Evolutionary conservation across 2,329 filamentous ascomycete genomes (phyloP), one percentile per base, ranked within the genome.

Genomic region (Elsinoe perseae): DNA sequence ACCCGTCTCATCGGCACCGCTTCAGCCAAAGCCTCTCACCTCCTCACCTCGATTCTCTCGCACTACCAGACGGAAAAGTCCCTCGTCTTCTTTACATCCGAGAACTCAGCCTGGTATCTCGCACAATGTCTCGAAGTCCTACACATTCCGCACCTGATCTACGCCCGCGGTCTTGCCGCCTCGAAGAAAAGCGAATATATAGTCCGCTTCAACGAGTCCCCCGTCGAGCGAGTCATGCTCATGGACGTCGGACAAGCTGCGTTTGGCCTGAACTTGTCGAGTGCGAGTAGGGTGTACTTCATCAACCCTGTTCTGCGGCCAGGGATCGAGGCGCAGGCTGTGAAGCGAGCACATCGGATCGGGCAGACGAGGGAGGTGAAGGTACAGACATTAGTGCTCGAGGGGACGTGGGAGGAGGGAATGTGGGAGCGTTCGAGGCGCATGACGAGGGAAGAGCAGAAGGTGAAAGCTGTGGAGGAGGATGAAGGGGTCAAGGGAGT

Each of bases 181-280:
- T 75, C 79, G 10, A 78, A 81, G 4, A 81, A 87, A 57, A 82
- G 86, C 0, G 80, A 86, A 64, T 95, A 95, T 64, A 80, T 96
- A 0, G 80, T 83, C 0, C 80, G 84, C 0, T 96, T 96, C 70
- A 89, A 91, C 60, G 74, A 84, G 40, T 83, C 81, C 16, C 72
- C 78, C 0, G 78, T 79, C 6, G 83, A 91, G 56, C 81, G 88
- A 4, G 89, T 96, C 0, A 74, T 96, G 1, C 77, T 96, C 1
- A 95, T 96, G 86, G 90, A 95, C 65, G 80, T 96, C n/a, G 82
- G 82, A 1, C 89, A 93, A 66, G 91, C 91, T 27, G 89, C 91
- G 0, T 89, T 91, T 59, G 92, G 92, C 0, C 77, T 97, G 0
- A 91, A 96, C 66, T 83, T 96, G 69, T 84, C 84, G 53, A 83